Evolutionary conservation across 108 stramenopile species (phyloP).

Genomic region (Stephanodiscus triporus): DNA sequence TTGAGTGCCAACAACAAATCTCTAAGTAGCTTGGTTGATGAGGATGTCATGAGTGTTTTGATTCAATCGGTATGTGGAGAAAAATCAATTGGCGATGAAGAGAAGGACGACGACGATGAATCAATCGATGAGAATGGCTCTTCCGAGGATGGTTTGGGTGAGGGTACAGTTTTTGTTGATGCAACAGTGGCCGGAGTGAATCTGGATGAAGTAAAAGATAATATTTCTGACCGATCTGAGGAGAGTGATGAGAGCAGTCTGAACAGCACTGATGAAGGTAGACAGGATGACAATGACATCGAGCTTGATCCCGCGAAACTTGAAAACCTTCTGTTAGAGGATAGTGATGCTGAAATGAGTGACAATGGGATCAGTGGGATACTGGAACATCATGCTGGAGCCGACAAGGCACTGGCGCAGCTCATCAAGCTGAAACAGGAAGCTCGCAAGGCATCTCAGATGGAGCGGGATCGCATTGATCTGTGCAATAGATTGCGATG

Average conservation of each 20-base stretch:
- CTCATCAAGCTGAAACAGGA: conserved; percentile 86
- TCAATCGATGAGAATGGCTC: conserved; percentile 34
- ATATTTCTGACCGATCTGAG: conserved; percentile 19
- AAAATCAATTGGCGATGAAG: conserved; percentile 10
- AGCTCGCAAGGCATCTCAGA: conserved; percentile 75
- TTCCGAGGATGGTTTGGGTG: conserved; percentile 53
- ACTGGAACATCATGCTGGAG: conserved; percentile 89
- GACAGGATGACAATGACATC: conserved; percentile 51
- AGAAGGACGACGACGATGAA: conserved; percentile 37
- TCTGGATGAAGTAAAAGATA: conserved; percentile 48
- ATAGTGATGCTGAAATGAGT: conserved; percentile 70
- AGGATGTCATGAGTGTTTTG: conserved; percentile 55
- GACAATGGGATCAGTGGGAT: conserved; percentile 42
- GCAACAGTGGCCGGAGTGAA: conserved; percentile 39
- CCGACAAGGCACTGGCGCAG: conserved; percentile 81
- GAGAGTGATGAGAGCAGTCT: conserved; percentile 14
- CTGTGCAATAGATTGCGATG: conserved; percentile 74
- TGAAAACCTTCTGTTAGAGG: conserved; percentile 75
- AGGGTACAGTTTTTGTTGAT: conserved; percentile 33
- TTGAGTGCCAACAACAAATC: conserved; percentile 10
- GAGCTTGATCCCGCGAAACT: conserved; percentile 69
- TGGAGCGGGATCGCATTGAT: conserved; percentile 72
- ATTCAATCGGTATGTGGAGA: conserved; percentile 67
- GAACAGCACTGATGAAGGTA: conserved; percentile 13
- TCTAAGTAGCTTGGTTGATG: conserved; percentile 47